Percentiles rank a stretch among this genome's conserved stretches.
Evolutionary conservation across 2,329 filamentous ascomycete species (phyloP).

Genomic region (Aspergillus sp.): DNA sequence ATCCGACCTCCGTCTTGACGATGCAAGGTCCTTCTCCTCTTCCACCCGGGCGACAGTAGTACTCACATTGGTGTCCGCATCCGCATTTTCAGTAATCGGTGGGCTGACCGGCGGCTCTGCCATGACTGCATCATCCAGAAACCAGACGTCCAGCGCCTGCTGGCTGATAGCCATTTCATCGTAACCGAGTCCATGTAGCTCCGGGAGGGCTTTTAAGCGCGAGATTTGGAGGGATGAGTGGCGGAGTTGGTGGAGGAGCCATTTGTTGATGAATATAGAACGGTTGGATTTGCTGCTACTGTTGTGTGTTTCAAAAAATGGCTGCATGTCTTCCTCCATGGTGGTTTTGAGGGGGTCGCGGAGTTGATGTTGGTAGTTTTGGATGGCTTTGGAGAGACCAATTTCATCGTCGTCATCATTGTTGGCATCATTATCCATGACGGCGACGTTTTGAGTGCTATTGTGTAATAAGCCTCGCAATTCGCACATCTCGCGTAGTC

Average conservation of each 20-base stretch:
- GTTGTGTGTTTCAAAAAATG: slow-evolving; percentile 13
- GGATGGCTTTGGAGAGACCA: neutral
- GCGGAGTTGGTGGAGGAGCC: slow-evolving; percentile 25
- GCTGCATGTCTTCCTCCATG: slow-evolving; percentile 9
- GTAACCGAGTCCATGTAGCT: slow-evolving; percentile 13
- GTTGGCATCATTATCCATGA: too few relatives aligned
- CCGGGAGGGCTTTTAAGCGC: slow-evolving; percentile 15
- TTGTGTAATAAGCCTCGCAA: slow-evolving; percentile 8
- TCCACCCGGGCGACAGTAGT: neutral
- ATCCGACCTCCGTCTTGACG: too few relatives aligned
- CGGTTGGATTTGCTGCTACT: slow-evolving; percentile 7
- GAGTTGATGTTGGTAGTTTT: neutral
- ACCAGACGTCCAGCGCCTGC: slow-evolving; percentile 17
- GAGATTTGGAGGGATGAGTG: slow-evolving; percentile 20
- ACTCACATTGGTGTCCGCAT: neutral
- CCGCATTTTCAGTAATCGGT: too few relatives aligned
- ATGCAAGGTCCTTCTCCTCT: too few relatives aligned
- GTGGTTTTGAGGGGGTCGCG: slow-evolving; percentile 14
- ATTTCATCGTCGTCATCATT: slow-evolving; percentile 1
- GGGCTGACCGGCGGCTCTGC: neutral
- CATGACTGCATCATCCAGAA: slow-evolving; percentile 10
- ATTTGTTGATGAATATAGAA: slow-evolving; percentile 20
- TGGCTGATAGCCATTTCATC: slow-evolving; percentile 14
- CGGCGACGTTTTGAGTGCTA: neutral
- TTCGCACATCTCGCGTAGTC: slow-evolving; percentile 13